Conservation (phyloP, 148 eudicot genomes). For the Chenopodium berlandieri region DNA sequence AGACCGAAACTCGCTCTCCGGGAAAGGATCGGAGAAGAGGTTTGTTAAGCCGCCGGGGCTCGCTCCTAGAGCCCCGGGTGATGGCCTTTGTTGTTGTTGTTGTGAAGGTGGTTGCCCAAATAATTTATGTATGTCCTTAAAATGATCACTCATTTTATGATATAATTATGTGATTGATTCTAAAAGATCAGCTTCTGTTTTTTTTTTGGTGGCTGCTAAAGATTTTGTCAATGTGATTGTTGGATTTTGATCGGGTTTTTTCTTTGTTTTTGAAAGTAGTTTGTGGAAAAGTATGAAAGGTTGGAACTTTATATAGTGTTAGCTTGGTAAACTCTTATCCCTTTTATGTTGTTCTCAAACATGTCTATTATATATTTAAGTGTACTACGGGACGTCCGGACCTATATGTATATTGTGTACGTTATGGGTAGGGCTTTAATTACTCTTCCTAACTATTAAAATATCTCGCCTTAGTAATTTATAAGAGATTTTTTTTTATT, state of each 20-base stretch:
- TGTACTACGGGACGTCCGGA: too few species aligned
- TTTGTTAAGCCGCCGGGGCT: constrained; percentile 63
- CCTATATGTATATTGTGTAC: too few species aligned
- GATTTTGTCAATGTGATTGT: background rate
- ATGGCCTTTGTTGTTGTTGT: constrained; percentile 20
- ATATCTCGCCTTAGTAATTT: too few species aligned
- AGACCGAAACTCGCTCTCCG: constrained; percentile 42
- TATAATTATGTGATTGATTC: background rate
- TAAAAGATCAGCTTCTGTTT: constrained; percentile 11
- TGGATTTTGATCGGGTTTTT: background rate
- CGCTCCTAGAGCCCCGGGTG: constrained; percentile 18
- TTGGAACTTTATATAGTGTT: background rate
- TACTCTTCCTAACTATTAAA: too few species aligned
- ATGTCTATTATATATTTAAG: too few species aligned
- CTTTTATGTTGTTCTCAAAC: too few species aligned
- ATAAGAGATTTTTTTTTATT: too few species aligned
- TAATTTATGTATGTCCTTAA: background rate
- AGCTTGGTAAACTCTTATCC: background rate
- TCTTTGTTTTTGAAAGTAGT: background rate
- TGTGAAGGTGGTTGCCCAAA: constrained; percentile 24
- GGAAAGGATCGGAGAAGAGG: constrained; percentile 50
- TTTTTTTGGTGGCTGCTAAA: background rate
- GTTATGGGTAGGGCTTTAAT: too few species aligned
- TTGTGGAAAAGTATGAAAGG: constrained; percentile 4
- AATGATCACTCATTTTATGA: constrained; percentile 11